Percentiles rank a stretch among this genome's conserved stretches.
Evolutionary conservation across 768 basidiomycete species (phyloP).

Genomic region (Psilocybe cubensis): DNA sequence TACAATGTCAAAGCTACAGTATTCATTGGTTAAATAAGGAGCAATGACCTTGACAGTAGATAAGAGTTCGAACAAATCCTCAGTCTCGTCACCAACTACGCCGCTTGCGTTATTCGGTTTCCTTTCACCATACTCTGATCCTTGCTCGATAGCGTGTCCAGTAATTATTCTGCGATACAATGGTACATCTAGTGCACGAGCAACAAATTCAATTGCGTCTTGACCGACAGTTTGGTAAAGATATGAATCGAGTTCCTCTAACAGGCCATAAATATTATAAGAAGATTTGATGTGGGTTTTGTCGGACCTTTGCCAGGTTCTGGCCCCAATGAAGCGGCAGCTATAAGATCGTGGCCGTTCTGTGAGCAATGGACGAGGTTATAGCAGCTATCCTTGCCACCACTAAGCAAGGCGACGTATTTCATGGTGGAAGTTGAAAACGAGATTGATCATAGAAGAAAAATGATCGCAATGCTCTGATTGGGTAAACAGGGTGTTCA

Average conservation of each 20-base stretch:
- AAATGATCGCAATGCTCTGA: conserved; percentile 18
- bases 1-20: conserved; percentile 1
- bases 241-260: conserved; percentile 98
- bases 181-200: conserved; percentile 83
- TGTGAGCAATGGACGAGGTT: conserved; percentile 87
- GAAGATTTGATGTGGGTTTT: conserved; percentile 22
- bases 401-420: conserved; percentile 92
- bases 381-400: conserved; percentile 98
- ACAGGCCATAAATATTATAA: conserved; percentile 22
- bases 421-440: conserved; percentile 58
- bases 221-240: conserved; percentile 99
- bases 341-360: conserved; percentile 87
- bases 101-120: conserved; percentile 47
- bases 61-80: conserved; percentile 83
- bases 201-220: conserved; percentile 87
- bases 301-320: conserved; percentile 80
- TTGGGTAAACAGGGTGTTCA: conserved; percentile 9
- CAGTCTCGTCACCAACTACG: conserved; percentile 89
- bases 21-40: neutral
- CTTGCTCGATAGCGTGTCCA: conserved; percentile 81
- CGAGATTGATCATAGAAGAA: conserved; percentile 9
- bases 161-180: conserved; percentile 81
- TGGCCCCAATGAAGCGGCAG: conserved; percentile 88
- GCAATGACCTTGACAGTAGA: conserved; percentile 71
- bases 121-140: conserved; percentile 83